Conservation (phyloP, 345 rosid species). For the Angophora floribunda region DNA sequence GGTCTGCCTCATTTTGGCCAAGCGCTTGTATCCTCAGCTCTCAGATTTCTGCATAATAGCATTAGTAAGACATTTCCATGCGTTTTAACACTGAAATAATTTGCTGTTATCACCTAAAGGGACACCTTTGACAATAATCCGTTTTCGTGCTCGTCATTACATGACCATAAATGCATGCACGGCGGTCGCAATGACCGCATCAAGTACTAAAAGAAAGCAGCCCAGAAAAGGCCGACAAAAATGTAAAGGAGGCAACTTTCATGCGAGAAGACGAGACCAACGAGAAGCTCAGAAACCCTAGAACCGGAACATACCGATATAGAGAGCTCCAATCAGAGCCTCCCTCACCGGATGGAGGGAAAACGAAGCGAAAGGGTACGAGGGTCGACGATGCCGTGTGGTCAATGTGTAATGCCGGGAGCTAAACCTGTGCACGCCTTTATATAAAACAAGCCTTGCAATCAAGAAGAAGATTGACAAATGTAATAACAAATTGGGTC, state of each 20-base stretch:
- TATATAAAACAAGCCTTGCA: not conserved
- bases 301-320: not conserved
- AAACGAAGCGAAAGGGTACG: not conserved
- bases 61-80: not conserved
- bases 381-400: not conserved
- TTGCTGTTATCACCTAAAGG: too few species aligned
- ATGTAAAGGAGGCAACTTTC: not conserved
- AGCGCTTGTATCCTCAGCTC: not conserved
- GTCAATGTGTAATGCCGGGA: not conserved
- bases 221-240: not conserved
- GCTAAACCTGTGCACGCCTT: not conserved
- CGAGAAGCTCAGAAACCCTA: not conserved
- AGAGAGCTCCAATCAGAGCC: not conserved
- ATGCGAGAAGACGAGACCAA: not conserved
- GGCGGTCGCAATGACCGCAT: not conserved
- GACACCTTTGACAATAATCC: not conserved
- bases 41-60: not conserved
- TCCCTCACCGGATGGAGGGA: not conserved
- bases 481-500: not conserved
- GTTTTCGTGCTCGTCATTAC: too few species aligned
- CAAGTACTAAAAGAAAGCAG: not conserved
- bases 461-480: not conserved
- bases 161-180: not conserved
- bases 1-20: not conserved
- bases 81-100: too few species aligned